Conservation (phyloP, 108 stramenopile species). For the Nitzschia palea region DNA sequence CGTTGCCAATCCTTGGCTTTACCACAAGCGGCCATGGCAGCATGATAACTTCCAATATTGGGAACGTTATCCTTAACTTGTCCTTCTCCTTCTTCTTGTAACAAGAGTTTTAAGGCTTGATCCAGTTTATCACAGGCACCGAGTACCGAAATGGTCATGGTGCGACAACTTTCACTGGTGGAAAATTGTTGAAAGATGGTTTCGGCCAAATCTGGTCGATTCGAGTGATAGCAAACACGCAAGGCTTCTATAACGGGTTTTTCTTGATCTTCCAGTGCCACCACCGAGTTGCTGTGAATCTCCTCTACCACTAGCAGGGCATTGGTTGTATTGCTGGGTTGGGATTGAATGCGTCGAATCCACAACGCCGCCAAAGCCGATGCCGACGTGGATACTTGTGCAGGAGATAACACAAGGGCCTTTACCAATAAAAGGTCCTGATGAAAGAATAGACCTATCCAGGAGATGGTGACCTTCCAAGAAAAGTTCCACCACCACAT, state of each 20-base stretch:
- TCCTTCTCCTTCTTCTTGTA: neutral
- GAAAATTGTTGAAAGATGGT: conserved; percentile 14
- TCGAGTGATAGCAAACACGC: conserved; percentile 20
- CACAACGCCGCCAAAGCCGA: no score
- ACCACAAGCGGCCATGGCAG: conserved; percentile 48
- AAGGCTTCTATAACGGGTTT: conserved; percentile 22
- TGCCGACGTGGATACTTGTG: no score
- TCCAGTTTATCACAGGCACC: neutral
- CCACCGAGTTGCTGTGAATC: neutral
- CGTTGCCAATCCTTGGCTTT: conserved; percentile 33
- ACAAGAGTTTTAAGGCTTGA: conserved; percentile 10
- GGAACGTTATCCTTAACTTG: no score
- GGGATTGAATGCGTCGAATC: conserved; percentile 18
- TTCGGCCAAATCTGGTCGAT: conserved; percentile 9
- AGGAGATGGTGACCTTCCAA: no score
- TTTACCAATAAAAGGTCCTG: no score
- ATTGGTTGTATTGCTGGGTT: conserved; percentile 17
- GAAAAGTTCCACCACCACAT: no score
- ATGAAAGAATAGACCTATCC: no score
- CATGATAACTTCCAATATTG: conserved; percentile 31
- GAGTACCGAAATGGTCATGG: conserved; percentile 28
- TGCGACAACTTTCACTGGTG: conserved; percentile 12
- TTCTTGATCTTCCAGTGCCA: neutral
- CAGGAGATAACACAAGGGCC: no score
- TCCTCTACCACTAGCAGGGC: conserved; percentile 5